These are phyloP conservation scores for Leishmania aethiopica DNA, from an alignment of 208 protist species.

Conservation along the genomic window DNA sequence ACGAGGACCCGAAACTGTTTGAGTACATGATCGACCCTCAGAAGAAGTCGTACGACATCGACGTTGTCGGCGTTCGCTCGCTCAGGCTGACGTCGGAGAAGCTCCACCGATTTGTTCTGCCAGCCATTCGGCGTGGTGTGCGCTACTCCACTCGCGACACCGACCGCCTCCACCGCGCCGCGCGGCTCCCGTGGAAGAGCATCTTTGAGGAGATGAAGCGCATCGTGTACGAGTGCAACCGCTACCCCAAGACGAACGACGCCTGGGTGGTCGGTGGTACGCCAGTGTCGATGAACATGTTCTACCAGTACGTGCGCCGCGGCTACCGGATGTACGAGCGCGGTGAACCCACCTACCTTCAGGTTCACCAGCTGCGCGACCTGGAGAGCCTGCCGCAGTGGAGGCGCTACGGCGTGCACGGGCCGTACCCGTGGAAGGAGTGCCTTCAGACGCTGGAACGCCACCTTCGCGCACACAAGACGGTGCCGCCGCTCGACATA, in stretches of 20 bases:
- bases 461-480: constrained; percentile 35
- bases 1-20: constrained; percentile 77
- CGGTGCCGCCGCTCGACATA: constrained; percentile 56
- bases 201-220: constrained; percentile 73
- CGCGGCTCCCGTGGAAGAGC: constrained; percentile 68
- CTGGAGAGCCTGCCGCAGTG: constrained; percentile 71
- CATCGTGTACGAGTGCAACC: constrained; percentile 72
- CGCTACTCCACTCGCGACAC: constrained; percentile 65
- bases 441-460: constrained; percentile 56
- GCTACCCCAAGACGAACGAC: constrained; percentile 84
- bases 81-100: constrained; percentile 61
- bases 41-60: constrained; percentile 74
- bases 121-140: constrained; percentile 73
- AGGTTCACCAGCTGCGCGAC: constrained; percentile 73
- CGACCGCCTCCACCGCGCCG: constrained; percentile 65
- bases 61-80: constrained; percentile 67
- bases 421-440: constrained; percentile 79
- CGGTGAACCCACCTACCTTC: constrained; percentile 52
- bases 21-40: constrained; percentile 86
- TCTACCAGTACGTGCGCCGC: constrained; percentile 70
- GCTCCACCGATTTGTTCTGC: constrained; percentile 64
- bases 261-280: constrained; percentile 77
- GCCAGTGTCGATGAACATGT: constrained; percentile 72
- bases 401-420: constrained; percentile 64
- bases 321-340: constrained; percentile 57